Base-by-base conservation (phyloP, 169 alveolate species). In the Sarcocystis neurona region DNA sequence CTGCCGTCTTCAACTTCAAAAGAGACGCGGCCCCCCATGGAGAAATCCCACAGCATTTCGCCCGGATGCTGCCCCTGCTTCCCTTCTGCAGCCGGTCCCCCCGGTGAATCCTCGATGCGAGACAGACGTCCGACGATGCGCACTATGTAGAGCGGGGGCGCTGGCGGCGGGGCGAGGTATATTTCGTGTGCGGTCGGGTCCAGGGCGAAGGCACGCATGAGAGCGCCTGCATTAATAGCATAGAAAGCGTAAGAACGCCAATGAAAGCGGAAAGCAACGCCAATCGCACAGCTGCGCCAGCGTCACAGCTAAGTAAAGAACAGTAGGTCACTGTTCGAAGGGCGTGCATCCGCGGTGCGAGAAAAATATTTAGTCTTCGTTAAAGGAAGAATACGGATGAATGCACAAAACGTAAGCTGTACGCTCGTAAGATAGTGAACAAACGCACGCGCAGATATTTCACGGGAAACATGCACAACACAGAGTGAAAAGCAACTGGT, bases 1-100 rank as follows among this genome's bases (percentile, higher is more conserved):
- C 56, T 72, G 58, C 82, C 82, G 56, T 72, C 82, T 23, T 72
- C 82, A 39, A 72, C 56, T 39, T 72, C 82, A 39, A 72, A 72
- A 53, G 58, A 37, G 41, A 53, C 82, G 56, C 82, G 82, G 18
- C 82, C 82, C 10, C 56, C 47, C n/a, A n/a, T n/a, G 32, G 82
- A 34, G 56, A 12, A 72, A 39, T 72, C 82, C 6, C 34, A 10
- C 66, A 53, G 30, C n/a, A n/a, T n/a, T n/a, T n/a, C n/a, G n/a
- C n/a, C n/a, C n/a, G n/a, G n/a, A n/a, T n/a, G n/a, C n/a, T n/a
- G n/a, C n/a, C n/a, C n/a, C n/a, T n/a, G n/a, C n/a, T n/a, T n/a
- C n/a, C n/a, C n/a, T 4, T 47, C 37, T 1, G n/a, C 82, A 4
- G 79, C 79, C 20, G 34, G 20, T 30, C 34, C 46, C 2, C 46